phyloP scores from a whole-genome alignment of 345 rosid species.

The Angophora floribunda region DNA sequence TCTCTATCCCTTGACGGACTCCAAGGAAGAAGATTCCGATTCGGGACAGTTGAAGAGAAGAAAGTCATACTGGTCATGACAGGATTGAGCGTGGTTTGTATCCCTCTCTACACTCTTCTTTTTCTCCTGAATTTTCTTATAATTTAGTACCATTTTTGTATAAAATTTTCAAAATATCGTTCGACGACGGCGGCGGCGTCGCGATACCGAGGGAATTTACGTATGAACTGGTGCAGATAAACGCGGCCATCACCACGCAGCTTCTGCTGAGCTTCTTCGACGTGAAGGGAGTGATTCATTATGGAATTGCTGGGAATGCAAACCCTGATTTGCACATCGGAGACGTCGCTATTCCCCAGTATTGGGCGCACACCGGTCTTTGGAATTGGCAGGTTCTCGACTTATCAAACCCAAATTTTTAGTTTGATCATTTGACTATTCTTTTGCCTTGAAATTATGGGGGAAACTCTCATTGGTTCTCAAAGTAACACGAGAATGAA shows the following conservation, averaged over 20 bases:
- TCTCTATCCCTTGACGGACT: background rate
- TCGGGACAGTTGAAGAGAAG: constrained; percentile 1
- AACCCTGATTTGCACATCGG: constrained; percentile 3
- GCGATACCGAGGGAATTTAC: background rate
- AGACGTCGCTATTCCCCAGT: background rate
- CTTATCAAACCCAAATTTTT: background rate
- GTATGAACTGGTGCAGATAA: constrained; percentile 1
- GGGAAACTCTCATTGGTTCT: background rate
- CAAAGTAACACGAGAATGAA: background rate
- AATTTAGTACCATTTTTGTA: background rate
- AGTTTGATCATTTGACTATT: background rate
- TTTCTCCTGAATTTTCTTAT: too few species aligned
- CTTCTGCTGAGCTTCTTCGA: constrained; percentile 3
- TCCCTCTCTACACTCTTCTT: too few species aligned
- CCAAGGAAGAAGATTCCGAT: constrained; percentile 6
- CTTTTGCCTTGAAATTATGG: background rate
- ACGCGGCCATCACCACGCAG: constrained; percentile 13
- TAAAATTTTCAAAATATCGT: background rate
- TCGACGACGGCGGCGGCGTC: background rate
- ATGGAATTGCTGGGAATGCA: constrained; percentile 18
- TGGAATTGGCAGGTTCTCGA: background rate
- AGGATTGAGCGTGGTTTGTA: constrained; percentile 8
- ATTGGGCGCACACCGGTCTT: background rate
- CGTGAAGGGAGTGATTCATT: constrained; percentile 6
- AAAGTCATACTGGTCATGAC: constrained; percentile 14